Evolutionary conservation across 1,139 yeast genomes (phyloP), one percentile per base, ranked within the genome.

Genomic region (Lodderomyces oxycetoniae): DNA sequence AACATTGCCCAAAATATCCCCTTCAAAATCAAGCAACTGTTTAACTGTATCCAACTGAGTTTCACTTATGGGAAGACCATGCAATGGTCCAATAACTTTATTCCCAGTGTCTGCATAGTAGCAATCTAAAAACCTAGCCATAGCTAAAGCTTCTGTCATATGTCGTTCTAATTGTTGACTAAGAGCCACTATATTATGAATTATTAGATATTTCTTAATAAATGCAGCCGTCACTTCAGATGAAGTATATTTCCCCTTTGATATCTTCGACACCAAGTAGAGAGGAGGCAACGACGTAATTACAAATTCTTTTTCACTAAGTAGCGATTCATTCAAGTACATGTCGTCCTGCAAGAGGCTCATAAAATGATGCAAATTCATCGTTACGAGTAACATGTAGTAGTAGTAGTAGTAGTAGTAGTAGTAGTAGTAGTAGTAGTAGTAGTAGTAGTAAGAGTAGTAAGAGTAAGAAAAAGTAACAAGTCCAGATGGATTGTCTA

Each of bases 11-110:
- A 31, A 12, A 2, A 17, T n/a, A 17, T 17, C 28, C 10, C 20
- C 12, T 8, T 15, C 19, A 6, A 6, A 9, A 24, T 4, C 10
- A 12, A n/a, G n/a, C 14, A 14, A 12, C 12, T 3, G 6, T 17
- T 28, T n/a, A 2, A 24, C 13, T 10, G 4, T 10, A 9, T 7
- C 14, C 17, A 40, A 31, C 29, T 40, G 43, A 3, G 26, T 16
- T 2, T 16, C 14, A 14, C 86, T 75, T 32, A 81, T 62, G 7
- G 88, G 88, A 38, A 82, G 58, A 3, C 89, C 91, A 34, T 82
- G 86, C 22, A 81, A 55, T 4, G 81, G 79, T 11, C 84, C 83
- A 10, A 60, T 37, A 0, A 60, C 40, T 8, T 28, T 14, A 32
- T 59, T 50, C 10, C 70, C 71, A n/a, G 54, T 52, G 26, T 48